These are phyloP conservation scores for Boletus mariae DNA, from an alignment of 1,284 basidiomycete species.

Conservation along the genomic window DNA sequence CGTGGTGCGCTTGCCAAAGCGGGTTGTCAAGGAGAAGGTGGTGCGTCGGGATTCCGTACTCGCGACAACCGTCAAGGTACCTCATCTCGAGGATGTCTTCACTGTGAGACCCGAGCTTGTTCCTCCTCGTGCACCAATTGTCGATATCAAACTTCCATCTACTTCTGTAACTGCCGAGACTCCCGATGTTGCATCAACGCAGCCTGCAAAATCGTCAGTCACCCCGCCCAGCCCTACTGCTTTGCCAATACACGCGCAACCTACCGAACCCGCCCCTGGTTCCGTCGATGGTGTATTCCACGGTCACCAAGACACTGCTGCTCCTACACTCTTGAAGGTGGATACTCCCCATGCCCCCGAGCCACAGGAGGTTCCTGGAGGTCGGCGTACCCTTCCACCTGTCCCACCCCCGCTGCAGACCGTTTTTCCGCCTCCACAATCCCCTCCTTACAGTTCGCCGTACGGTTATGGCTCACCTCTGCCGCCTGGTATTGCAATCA, in stretches of 20 bases:
- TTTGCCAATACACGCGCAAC: conserved; percentile 11
- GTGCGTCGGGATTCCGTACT: conserved; percentile 26
- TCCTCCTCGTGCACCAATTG: conserved; percentile 29
- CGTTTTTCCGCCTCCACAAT: conserved; percentile 51
- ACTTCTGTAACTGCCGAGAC: conserved; percentile 3
- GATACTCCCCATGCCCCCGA: conserved; percentile 27
- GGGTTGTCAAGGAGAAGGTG: conserved; percentile 32
- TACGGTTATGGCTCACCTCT: conserved; percentile 58
- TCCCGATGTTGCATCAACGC: conserved; percentile 1
- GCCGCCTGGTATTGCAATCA: conserved; percentile 71
- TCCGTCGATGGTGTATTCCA: conserved; percentile 21
- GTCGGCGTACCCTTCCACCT: conserved; percentile 31
- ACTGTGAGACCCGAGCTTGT: conserved; percentile 49
- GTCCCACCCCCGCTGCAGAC: conserved; percentile 58
- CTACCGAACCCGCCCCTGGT: conserved; percentile 6
- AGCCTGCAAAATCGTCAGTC: conserved; percentile 7
- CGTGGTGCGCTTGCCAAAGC: conserved; percentile 53
- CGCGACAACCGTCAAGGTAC: conserved; percentile 35
- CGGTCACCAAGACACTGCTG: conserved; percentile 25
- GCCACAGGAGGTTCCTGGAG: conserved; percentile 17
- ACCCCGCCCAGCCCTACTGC: conserved; percentile 5
- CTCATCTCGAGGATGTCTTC: conserved; percentile 51
- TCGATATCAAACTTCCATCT: conserved; percentile 29
- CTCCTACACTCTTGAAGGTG: conserved; percentile 29
- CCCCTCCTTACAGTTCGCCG: conserved; percentile 59